Evolutionary conservation across 768 basidiomycete genomes (phyloP).

Genomic region (Amanita polypyramis): DNA sequence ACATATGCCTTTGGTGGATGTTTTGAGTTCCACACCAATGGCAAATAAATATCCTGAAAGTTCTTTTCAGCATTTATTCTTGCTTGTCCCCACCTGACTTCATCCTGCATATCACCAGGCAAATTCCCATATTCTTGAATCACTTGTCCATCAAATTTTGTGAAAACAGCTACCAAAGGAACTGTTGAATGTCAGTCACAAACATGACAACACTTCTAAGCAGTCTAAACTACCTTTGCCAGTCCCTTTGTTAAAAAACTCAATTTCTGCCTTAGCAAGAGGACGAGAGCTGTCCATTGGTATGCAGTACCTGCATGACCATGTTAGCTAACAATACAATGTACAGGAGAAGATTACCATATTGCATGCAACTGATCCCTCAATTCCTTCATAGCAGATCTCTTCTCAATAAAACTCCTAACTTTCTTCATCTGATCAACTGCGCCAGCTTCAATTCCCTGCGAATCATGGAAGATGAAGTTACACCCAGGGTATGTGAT

Average conservation of each 20-base stretch:
- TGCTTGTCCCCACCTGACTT: not conserved
- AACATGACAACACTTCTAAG: not conserved
- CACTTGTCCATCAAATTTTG: slow-evolving; percentile 24
- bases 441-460: slow-evolving; percentile 27
- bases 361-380: slow-evolving; percentile 25
- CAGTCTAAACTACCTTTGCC: slow-evolving; percentile 15
- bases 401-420: slow-evolving; percentile 20
- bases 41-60: not conserved
- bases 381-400: slow-evolving; percentile 11
- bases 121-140: slow-evolving; percentile 10
- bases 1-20: slow-evolving; percentile 14
- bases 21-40: not conserved
- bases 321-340: not conserved
- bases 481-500: slow-evolving; percentile 20
- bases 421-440: slow-evolving; percentile 19
- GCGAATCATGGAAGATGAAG: slow-evolving; percentile 32
- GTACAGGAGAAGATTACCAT: slow-evolving; percentile 15
- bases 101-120: slow-evolving; percentile 7
- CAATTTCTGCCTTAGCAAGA: slow-evolving; percentile 17
- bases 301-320: slow-evolving; percentile 27
- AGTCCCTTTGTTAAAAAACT: slow-evolving; percentile 19
- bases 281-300: slow-evolving; percentile 16
- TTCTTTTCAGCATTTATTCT: not conserved
- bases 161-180: slow-evolving; percentile 27
- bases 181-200: slow-evolving; percentile 14